Evolutionary conservation across 2,329 filamentous ascomycete genomes (phyloP).

Genomic region (Ustilaginoidea virens): DNA sequence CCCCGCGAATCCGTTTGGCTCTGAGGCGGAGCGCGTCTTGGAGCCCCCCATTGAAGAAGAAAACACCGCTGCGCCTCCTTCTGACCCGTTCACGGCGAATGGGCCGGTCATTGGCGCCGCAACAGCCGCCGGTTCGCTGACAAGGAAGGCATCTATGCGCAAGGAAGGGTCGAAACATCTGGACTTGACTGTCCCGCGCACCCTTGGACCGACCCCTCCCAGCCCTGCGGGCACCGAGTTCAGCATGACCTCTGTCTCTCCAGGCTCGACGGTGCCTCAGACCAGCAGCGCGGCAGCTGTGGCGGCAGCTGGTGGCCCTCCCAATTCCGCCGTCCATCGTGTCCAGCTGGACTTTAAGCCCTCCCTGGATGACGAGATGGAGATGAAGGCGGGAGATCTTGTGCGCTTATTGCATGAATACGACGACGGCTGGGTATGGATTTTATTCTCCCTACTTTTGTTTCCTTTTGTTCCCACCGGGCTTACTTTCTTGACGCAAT

Average conservation of each 20-base stretch:
- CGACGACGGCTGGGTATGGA: constrained; percentile 90
- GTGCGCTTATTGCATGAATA: constrained; percentile 89
- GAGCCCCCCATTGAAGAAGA: constrained; percentile 24
- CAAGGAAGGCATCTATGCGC: constrained; percentile 41
- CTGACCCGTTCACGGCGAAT: constrained; percentile 19
- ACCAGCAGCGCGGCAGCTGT: constrained; percentile 38
- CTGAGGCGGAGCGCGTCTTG: constrained; percentile 35
- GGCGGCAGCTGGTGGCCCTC: constrained; percentile 44
- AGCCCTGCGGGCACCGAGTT: constrained; percentile 51
- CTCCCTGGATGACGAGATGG: constrained; percentile 83
- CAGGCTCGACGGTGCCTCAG: constrained; percentile 25
- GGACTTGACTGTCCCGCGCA: constrained; percentile 34
- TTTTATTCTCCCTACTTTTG: not conserved
- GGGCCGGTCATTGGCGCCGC: constrained; percentile 23
- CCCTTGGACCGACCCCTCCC: constrained; percentile 25
- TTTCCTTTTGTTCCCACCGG: too few species aligned
- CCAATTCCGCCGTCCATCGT: constrained; percentile 59
- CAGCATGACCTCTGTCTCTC: constrained; percentile 37
- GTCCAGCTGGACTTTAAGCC: constrained; percentile 91
- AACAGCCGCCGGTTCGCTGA: constrained; percentile 22
- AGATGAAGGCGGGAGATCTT: constrained; percentile 63
- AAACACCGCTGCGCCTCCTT: constrained; percentile 1
- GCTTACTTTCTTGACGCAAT: not conserved
- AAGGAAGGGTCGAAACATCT: constrained; percentile 33
- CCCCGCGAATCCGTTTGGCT: constrained; percentile 56